Conservation (phyloP, 2,329 filamentous ascomycete genomes). For the Trichoderma atrobrunneum region DNA sequence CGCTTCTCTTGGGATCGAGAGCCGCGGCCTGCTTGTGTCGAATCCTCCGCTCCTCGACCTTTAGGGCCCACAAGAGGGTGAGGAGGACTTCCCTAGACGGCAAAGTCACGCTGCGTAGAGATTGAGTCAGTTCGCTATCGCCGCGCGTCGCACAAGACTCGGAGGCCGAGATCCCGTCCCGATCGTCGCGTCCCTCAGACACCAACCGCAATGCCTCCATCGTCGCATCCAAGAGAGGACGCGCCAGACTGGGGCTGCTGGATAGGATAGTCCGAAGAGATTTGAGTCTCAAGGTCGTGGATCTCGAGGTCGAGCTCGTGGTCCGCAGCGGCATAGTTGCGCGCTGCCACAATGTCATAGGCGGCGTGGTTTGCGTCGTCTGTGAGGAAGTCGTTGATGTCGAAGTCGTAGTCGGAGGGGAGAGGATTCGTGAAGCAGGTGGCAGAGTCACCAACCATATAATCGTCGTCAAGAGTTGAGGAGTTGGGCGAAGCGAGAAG, state of each 20-base stretch:
- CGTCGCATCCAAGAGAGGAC: slow-evolving; percentile 72
- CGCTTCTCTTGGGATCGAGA: slow-evolving; percentile 28
- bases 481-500: slow-evolving; percentile 71
- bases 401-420: slow-evolving; percentile 43
- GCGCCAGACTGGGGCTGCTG: slow-evolving; percentile 72
- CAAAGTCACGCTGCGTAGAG: slow-evolving; percentile 38
- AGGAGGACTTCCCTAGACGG: slow-evolving; percentile 49
- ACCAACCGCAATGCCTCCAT: slow-evolving; percentile 70
- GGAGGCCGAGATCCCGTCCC: slow-evolving; percentile 39
- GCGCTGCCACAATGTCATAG: slow-evolving; percentile 49
- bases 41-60: slow-evolving; percentile 41
- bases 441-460: slow-evolving; percentile 61
- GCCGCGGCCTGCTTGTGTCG: slow-evolving; percentile 23
- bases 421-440: slow-evolving; percentile 41
- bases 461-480: slow-evolving; percentile 64
- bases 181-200: slow-evolving; percentile 54
- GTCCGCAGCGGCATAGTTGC: slow-evolving; percentile 52
- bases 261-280: slow-evolving; percentile 64
- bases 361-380: slow-evolving; percentile 47
- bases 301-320: slow-evolving; percentile 51
- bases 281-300: slow-evolving; percentile 58
- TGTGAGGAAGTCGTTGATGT: slow-evolving; percentile 55
- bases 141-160: slow-evolving; percentile 39
- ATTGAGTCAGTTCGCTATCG: slow-evolving; percentile 35
- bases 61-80: slow-evolving; percentile 47